These are phyloP conservation scores for Cyberlindnera euphorbiiphila DNA, from an alignment of 805 yeast species.

Conservation along the genomic window DNA sequence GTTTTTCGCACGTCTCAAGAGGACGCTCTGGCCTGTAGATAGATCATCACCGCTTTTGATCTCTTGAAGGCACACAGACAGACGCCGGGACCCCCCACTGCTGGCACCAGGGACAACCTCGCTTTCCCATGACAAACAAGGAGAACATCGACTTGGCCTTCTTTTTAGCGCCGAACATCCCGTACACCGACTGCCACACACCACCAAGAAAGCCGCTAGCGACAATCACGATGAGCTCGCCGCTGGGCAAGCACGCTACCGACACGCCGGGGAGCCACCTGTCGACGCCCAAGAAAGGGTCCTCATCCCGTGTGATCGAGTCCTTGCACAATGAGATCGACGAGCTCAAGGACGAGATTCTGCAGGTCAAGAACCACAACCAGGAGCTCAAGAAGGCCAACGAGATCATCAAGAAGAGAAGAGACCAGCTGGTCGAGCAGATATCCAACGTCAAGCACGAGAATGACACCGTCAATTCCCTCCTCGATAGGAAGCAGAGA, in stretches of 20 bases:
- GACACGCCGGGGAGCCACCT: conserved; percentile 1
- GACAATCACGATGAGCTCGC: conserved; percentile 11
- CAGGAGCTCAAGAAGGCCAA: conserved; percentile 54
- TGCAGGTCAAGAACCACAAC: conserved; percentile 39
- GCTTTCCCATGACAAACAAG: conserved; percentile 15
- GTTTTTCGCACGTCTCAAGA: too few relatives aligned
- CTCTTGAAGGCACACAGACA: too few relatives aligned
- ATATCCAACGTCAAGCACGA: conserved; percentile 72
- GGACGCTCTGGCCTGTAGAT: too few relatives aligned
- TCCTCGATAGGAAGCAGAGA: conserved; percentile 67
- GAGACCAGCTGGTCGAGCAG: conserved; percentile 57
- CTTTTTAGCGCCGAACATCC: neutral
- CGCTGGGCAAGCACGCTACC: conserved; percentile 1
- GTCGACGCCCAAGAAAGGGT: conserved; percentile 10
- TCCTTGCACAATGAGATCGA: conserved; percentile 47
- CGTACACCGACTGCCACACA: conserved; percentile 1
- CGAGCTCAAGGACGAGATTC: conserved; percentile 39
- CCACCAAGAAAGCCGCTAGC: conserved; percentile 15
- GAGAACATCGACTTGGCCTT: conserved; percentile 7
- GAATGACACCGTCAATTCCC: conserved; percentile 66
- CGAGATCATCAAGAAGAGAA: conserved; percentile 42
- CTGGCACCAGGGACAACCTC: too few relatives aligned
- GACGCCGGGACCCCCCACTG: too few relatives aligned
- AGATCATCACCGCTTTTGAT: too few relatives aligned
- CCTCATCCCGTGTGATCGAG: conserved; percentile 35